Evolutionary conservation across 768 basidiomycete species (phyloP).

Genomic region (Vararia minispora): DNA sequence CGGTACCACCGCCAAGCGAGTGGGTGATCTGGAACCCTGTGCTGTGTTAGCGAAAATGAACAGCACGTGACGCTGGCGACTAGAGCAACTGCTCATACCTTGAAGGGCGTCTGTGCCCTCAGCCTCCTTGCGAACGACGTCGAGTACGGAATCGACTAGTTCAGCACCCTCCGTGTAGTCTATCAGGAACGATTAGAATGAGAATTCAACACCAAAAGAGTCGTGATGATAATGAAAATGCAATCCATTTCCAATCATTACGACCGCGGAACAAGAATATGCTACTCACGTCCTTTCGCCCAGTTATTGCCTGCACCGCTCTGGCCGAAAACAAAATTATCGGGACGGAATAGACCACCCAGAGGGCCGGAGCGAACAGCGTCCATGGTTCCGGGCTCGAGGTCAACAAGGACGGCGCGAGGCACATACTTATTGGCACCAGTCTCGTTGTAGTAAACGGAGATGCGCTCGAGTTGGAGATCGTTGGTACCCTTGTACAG

Average conservation of each 20-base stretch:
- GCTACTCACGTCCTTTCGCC: slow-evolving; percentile 94
- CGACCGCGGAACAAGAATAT: background rate
- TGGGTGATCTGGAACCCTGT: slow-evolving; percentile 98
- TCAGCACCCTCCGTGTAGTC: slow-evolving; percentile 96
- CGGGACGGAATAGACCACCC: slow-evolving; percentile 89
- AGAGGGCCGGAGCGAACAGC: slow-evolving; percentile 85
- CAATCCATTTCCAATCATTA: background rate
- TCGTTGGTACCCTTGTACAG: slow-evolving; percentile 89
- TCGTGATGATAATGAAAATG: slow-evolving; percentile 11
- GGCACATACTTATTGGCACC: slow-evolving; percentile 96
- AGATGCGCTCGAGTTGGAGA: slow-evolving; percentile 94
- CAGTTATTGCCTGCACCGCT: slow-evolving; percentile 99
- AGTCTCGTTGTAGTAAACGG: slow-evolving; percentile 97
- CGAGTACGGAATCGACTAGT: slow-evolving; percentile 94
- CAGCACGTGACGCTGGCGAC: slow-evolving; percentile 11
- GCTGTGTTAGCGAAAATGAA: slow-evolving; percentile 2
- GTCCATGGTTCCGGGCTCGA: slow-evolving; percentile 97
- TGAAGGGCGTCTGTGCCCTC: slow-evolving; percentile 96
- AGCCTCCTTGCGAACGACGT: slow-evolving; percentile 98
- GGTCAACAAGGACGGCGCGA: slow-evolving; percentile 92
- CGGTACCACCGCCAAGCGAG: slow-evolving; percentile 97
- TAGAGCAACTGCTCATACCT: slow-evolving; percentile 38
- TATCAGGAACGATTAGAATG: slow-evolving; percentile 18
- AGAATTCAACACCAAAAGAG: slow-evolving; percentile 13
- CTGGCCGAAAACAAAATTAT: slow-evolving; percentile 98